These are phyloP conservation scores for Colletotrichum sp. DNA, from an alignment of 2,329 filamentous ascomycete species.

Conservation along the genomic window DNA sequence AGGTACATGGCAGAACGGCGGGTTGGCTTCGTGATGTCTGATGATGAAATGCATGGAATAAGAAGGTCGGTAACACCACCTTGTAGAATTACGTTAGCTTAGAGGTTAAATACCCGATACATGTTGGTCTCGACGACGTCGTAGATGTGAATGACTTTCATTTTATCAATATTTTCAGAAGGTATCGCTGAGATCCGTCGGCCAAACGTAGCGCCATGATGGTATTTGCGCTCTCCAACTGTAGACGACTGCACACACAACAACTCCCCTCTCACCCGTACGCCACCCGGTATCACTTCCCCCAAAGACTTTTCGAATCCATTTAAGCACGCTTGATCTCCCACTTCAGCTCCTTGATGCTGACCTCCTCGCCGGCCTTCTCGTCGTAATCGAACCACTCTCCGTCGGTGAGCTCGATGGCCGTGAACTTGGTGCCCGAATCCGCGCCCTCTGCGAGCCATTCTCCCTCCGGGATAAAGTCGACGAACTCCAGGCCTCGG, in stretches of 20 bases:
- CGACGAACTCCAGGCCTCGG: conserved; percentile 87
- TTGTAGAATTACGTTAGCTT: conserved; percentile 18
- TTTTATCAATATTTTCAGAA: background rate
- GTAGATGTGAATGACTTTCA: background rate
- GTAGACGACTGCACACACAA: too few relatives aligned
- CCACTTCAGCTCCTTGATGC: conserved; percentile 89
- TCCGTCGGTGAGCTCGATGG: conserved; percentile 82
- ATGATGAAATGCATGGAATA: conserved; percentile 8
- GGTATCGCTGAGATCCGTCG: background rate
- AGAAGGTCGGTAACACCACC: conserved; percentile 1
- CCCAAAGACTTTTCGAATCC: background rate
- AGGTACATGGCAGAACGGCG: background rate
- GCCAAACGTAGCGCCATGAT: background rate
- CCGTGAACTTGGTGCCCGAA: conserved; percentile 80
- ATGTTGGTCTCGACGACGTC: background rate
- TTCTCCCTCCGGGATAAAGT: conserved; percentile 93
- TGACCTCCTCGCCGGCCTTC: conserved; percentile 89
- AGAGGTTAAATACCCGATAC: conserved; percentile 19
- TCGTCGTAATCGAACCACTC: conserved; percentile 99
- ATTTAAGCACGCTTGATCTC: conserved; percentile 74
- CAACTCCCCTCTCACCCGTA: background rate
- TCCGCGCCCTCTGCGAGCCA: conserved; percentile 87
- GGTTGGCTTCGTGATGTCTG: conserved; percentile 3
- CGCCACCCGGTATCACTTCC: conserved; percentile 13
- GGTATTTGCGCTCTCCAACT: background rate